Conservation (phyloP, 2,329 filamentous ascomycete genomes). For the Microcyclospora pomicola region DNA sequence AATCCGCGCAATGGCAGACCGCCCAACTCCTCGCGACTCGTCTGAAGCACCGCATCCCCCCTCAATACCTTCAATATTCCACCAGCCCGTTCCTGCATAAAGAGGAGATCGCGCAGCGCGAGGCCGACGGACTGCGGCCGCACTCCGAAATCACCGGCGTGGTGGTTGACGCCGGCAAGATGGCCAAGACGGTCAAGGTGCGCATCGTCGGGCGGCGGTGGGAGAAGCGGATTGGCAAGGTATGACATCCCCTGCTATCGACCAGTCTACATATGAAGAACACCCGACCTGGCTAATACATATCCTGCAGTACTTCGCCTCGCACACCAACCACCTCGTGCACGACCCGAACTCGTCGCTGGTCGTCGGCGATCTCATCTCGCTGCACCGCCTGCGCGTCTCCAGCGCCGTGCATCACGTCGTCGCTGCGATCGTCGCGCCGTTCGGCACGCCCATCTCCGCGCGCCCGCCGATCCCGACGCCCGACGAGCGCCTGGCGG, state of each 20-base stretch:
- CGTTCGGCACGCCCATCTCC: conserved; percentile 49
- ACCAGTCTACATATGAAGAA: too few relatives aligned
- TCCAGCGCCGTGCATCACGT: conserved; percentile 56
- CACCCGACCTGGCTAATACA: neutral
- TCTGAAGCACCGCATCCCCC: conserved; percentile 10
- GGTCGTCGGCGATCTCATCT: conserved; percentile 59
- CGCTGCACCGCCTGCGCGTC: conserved; percentile 55
- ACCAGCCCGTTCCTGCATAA: conserved; percentile 9
- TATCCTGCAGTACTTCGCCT: conserved; percentile 45
- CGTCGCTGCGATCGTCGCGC: conserved; percentile 60
- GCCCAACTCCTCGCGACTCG: conserved; percentile 2
- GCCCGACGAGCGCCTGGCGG: conserved; percentile 45
- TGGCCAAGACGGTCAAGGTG: conserved; percentile 69
- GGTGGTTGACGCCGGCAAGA: conserved; percentile 63
- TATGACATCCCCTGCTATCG: conserved; percentile 21
- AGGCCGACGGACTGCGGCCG: neutral
- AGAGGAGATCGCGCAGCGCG: conserved; percentile 14
- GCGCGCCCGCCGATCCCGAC: conserved; percentile 53
- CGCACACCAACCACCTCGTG: conserved; percentile 52
- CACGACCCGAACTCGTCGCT: conserved; percentile 67
- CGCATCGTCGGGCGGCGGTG: conserved; percentile 56
- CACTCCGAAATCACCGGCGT: conserved; percentile 37
- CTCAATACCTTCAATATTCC: conserved; percentile 14
- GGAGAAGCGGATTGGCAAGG: conserved; percentile 62
- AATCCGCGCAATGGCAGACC: too few relatives aligned